Base-by-base conservation (phyloP, 2,329 filamentous ascomycete genomes). In the Aspergillus sp. region DNA sequence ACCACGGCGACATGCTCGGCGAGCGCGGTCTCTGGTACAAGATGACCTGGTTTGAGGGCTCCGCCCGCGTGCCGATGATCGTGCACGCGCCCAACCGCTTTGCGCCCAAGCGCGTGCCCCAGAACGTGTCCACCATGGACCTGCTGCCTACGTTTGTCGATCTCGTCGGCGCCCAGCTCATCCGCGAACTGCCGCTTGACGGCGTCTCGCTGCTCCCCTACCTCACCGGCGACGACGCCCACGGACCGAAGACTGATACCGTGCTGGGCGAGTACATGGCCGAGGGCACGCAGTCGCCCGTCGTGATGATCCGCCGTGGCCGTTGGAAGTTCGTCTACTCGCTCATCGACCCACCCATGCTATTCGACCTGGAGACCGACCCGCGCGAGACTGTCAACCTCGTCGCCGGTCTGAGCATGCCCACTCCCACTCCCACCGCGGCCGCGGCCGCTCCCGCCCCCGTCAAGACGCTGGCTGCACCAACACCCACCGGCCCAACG, bases 231-330 rank as follows among this genome's bases (percentile, higher is more conserved):
- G 73, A 74, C 19, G 72, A 82, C 26, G 26, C 26, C n/a, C 4
- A 22, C 22, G 77, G 76, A 30, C 56, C 66, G 64, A 78, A 65
- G 38, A 86, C 87, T 55, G 91, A 96, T 69, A 94, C 89, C 10
- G 91, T 94, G n/a, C 88, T 93, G 63, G 91, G 90, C 55, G 92
- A 96, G 75, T 96, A 96, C 76, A 95, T 93, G 66, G 92, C 90
- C 46, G 92, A 96, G 73, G 92, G 92, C 45, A 96, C 92, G 1
- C 80, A 95, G 51, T 86, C 88, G 4, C 92, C 92, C 1, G 82
- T 95, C 51, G 90, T 95, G 80, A 96, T 96, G 92, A 96, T 96
- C 66, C 86, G 89, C 52, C 86, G 90, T 50, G 90, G 90, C 8
- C 80, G 82, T 44, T 96, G 90, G 90, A 96, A 96, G 78, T 96